Conservation (phyloP, 2,329 filamentous ascomycete genomes). For the Xylaria sp. region DNA sequence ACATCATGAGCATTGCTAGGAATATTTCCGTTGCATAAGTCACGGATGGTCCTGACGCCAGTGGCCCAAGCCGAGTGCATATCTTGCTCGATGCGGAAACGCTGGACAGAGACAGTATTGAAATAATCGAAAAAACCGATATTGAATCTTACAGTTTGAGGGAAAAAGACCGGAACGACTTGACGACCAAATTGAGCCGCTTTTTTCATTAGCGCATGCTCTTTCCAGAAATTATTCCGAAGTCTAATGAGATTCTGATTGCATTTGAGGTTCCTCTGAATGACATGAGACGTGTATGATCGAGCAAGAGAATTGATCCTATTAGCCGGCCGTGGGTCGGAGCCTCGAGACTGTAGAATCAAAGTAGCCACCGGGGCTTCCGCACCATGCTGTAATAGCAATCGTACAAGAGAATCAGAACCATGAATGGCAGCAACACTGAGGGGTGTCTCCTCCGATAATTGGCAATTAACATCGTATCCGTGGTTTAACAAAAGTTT, state of each 20-base stretch:
- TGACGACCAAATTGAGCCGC: neutral
- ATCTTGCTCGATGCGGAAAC: neutral
- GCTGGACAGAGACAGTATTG: too few species aligned
- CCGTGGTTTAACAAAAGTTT: neutral
- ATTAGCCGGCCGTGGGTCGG: too few species aligned
- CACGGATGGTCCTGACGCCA: neutral
- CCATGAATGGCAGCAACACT: neutral
- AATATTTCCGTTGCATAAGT: neutral
- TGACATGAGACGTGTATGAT: neutral
- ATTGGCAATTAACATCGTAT: conserved; percentile 8
- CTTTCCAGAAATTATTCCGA: conserved; percentile 12
- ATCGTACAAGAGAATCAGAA: conserved; percentile 8
- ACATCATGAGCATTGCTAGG: neutral
- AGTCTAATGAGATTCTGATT: neutral
- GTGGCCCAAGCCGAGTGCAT: neutral
- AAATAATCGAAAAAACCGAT: too few species aligned
- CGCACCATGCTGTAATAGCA: conserved; percentile 6
- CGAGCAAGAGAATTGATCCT: neutral
- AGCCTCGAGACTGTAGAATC: neutral
- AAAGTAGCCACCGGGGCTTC: neutral
- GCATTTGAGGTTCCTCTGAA: neutral
- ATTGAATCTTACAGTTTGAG: too few species aligned
- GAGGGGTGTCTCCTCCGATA: neutral
- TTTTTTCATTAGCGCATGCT: conserved; percentile 3
- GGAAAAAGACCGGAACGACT: too few species aligned